Evolutionary conservation across 2,329 filamentous ascomycete genomes (phyloP).

Genomic region (Escovopsis sp.): DNA sequence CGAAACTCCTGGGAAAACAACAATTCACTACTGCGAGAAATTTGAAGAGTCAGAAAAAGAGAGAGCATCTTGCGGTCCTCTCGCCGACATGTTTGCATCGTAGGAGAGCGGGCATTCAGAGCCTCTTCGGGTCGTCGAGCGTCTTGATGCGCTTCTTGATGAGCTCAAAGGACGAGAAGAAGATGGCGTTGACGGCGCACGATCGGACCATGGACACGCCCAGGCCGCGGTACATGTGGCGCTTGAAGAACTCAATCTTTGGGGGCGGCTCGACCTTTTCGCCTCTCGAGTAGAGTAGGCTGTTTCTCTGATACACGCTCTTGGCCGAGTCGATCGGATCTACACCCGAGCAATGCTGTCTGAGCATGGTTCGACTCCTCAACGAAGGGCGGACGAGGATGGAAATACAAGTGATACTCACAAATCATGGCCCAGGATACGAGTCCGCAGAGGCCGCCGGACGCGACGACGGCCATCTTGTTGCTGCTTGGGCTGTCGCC

Average conservation of each 20-base stretch:
- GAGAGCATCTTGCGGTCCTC: too few relatives aligned
- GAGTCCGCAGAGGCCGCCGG: conserved; percentile 68
- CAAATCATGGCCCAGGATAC: conserved; percentile 68
- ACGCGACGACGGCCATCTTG: conserved; percentile 61
- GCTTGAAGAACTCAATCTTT: conserved; percentile 63
- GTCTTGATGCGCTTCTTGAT: conserved; percentile 54
- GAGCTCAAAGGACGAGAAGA: conserved; percentile 79
- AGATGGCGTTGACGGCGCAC: conserved; percentile 72
- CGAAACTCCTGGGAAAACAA: too few relatives aligned
- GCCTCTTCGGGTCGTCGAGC: conserved; percentile 26
- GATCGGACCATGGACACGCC: conserved; percentile 73
- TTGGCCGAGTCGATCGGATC: conserved; percentile 69
- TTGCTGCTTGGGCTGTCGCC: conserved; percentile 60
- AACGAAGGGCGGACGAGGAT: not conserved
- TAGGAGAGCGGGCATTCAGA: not conserved
- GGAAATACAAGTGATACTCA: conserved; percentile 24
- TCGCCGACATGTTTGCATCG: too few relatives aligned
- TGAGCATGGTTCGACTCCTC: not conserved
- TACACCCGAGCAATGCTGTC: conserved; percentile 10
- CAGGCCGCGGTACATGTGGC: conserved; percentile 67
- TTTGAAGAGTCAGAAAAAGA: too few relatives aligned
- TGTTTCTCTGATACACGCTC: conserved; percentile 72
- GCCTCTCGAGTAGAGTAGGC: conserved; percentile 53
- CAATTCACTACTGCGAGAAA: too few relatives aligned
- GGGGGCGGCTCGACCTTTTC: conserved; percentile 48